These are phyloP conservation scores for Aspergillus affinis DNA, from an alignment of 495 filamentous ascomycete genomes.

Conservation along the genomic window DNA sequence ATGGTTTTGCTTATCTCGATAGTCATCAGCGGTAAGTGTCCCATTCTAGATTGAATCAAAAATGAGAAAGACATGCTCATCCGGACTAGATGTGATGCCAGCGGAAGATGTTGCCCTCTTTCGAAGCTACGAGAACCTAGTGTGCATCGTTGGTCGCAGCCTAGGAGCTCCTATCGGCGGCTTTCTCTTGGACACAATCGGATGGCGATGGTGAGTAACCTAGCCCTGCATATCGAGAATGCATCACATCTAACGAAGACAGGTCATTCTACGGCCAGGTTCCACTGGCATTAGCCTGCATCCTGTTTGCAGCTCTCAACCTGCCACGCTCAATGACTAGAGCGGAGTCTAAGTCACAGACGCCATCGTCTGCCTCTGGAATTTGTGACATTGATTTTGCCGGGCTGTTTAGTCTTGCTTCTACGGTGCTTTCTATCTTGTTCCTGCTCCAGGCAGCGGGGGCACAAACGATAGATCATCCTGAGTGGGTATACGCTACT, in stretches of 20 bases:
- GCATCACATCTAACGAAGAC: background rate
- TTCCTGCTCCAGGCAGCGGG: constrained; percentile 13
- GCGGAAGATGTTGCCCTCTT: constrained; percentile 24
- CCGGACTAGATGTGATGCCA: constrained; percentile 25
- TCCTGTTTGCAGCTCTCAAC: constrained; percentile 15
- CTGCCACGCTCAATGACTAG: constrained; percentile 16
- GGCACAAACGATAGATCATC: background rate
- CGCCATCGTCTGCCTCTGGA: background rate
- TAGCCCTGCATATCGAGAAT: background rate
- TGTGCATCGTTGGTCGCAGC: constrained; percentile 26
- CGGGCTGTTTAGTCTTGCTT: constrained; percentile 19
- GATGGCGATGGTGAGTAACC: constrained; percentile 31
- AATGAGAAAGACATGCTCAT: background rate
- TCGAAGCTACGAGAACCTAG: constrained; percentile 29
- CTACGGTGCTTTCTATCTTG: constrained; percentile 14
- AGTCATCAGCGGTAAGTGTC: constrained; percentile 24
- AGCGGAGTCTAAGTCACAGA: background rate
- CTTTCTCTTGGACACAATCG: constrained; percentile 25
- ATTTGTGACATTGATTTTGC: constrained; percentile 21
- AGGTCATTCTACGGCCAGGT: constrained; percentile 36
- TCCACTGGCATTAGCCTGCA: constrained; percentile 24
- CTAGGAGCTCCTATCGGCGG: constrained; percentile 30
- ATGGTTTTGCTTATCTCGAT: constrained; percentile 28
- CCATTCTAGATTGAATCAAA: background rate
- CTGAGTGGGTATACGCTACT: background rate